These are phyloP conservation scores for Clitopilus hobsonii DNA, from an alignment of 768 basidiomycete genomes.

Conservation along the genomic window DNA sequence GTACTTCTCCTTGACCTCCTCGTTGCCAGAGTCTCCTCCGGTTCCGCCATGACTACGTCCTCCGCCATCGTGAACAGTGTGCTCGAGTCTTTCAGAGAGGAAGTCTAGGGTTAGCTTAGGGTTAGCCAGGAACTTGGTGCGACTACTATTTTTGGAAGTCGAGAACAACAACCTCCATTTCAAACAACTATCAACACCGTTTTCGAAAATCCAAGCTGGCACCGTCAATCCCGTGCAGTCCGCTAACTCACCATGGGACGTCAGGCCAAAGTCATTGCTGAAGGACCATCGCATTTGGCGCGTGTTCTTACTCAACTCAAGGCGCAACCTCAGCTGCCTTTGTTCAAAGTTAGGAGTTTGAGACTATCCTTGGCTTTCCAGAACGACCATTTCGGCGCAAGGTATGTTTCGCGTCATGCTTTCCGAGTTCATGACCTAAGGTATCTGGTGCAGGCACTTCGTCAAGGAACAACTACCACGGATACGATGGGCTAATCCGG, in stretches of 20 bases:
- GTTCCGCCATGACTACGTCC: background rate
- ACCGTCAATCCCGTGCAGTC: background rate
- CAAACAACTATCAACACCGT: background rate
- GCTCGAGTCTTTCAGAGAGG: too few relatives aligned
- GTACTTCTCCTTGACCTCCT: constrained; percentile 69
- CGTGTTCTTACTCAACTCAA: constrained; percentile 48
- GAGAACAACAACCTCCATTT: background rate
- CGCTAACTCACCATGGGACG: constrained; percentile 11
- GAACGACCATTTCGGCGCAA: constrained; percentile 74
- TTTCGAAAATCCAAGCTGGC: constrained; percentile 2
- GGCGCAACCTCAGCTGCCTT: constrained; percentile 42
- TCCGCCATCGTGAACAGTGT: background rate
- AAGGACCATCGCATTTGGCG: constrained; percentile 54
- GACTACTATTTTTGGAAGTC: background rate
- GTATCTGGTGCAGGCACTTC: constrained; percentile 53
- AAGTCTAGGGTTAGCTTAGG: too few relatives aligned
- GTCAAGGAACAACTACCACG: constrained; percentile 74
- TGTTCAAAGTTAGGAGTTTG: constrained; percentile 45
- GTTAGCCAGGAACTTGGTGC: too few relatives aligned
- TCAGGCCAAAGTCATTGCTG: constrained; percentile 15
- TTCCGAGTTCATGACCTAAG: background rate
- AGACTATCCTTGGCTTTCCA: constrained; percentile 51
- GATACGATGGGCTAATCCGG: constrained; percentile 74
- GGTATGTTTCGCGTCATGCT: constrained; percentile 35
- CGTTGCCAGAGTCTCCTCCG: constrained; percentile 38